Evolutionary conservation across 371 early-diverging fungal species (phyloP).

Genomic region (Sanchytrium tribonematis): DNA sequence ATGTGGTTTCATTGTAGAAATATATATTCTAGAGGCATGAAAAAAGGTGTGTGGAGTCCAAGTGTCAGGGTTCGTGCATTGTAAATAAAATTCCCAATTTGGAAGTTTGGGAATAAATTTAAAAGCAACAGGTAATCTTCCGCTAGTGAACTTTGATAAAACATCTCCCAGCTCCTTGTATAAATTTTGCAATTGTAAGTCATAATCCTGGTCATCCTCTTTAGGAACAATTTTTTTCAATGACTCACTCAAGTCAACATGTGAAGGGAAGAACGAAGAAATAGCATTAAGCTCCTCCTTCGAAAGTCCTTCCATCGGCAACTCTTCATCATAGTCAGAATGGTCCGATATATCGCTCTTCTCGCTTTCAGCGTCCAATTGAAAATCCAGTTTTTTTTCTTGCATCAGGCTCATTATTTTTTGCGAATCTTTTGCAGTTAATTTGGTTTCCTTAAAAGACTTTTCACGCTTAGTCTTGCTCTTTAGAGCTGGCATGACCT

Average conservation of each 20-base stretch:
- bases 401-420: not conserved
- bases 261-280: not conserved
- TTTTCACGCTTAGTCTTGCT: not conserved
- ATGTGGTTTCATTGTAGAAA: constrained; percentile 65
- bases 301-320: not conserved
- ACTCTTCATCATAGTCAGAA: not conserved
- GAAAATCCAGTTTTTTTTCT: not conserved
- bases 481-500: not conserved
- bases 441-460: not conserved
- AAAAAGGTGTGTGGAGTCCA: constrained; percentile 91
- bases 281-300: not conserved
- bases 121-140: constrained; percentile 87
- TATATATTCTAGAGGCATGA: constrained; percentile 81
- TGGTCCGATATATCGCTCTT: not conserved
- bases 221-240: not conserved
- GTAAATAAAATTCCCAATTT: constrained; percentile 87
- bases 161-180: constrained; percentile 32
- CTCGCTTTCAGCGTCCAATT: not conserved
- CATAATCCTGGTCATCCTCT: not conserved
- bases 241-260: not conserved
- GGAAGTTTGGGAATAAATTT: constrained; percentile 78
- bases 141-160: constrained; percentile 71
- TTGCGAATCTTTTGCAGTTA: not conserved
- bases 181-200: not conserved
- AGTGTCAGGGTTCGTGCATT: constrained; percentile 53